phyloP scores from a whole-genome alignment of 1,284 basidiomycete genomes.

The Rhodotorula sp. region DNA sequence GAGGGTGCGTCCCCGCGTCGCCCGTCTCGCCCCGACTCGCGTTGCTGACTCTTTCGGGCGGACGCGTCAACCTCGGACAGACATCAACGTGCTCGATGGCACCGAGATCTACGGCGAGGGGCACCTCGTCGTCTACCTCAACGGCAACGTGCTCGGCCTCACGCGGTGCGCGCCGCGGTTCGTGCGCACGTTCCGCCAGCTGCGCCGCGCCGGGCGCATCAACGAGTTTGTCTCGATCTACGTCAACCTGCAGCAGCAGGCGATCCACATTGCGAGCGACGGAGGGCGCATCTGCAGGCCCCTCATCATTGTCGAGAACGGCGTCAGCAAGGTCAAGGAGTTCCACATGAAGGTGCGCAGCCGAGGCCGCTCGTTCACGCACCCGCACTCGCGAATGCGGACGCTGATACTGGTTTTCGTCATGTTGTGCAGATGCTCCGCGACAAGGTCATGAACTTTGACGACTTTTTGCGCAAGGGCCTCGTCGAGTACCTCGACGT shows the following conservation, averaged over 20 bases:
- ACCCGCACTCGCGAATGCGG: not conserved
- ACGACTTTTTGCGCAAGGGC: constrained; percentile 91
- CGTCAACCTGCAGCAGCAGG: constrained; percentile 91
- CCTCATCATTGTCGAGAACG: constrained; percentile 93
- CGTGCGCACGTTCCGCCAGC: constrained; percentile 84
- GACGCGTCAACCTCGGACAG: constrained; percentile 53
- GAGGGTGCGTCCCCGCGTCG: constrained; percentile 64
- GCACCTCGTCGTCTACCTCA: constrained; percentile 94
- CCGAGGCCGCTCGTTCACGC: constrained; percentile 4
- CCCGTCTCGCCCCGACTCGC: not conserved
- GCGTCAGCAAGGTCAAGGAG: constrained; percentile 71
- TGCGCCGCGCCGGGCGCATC: constrained; percentile 85
- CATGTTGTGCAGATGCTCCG: constrained; percentile 67
- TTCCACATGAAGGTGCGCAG: constrained; percentile 73
- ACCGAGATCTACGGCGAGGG: constrained; percentile 91
- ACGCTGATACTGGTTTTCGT: not conserved
- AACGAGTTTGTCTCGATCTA: constrained; percentile 98
- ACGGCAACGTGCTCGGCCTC: constrained; percentile 92
- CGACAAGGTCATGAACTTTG: constrained; percentile 76
- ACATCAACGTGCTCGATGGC: constrained; percentile 89
- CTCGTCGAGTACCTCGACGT: constrained; percentile 99
- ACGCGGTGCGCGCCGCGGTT: constrained; percentile 85
- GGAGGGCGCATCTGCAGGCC: constrained; percentile 98
- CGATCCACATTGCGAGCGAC: constrained; percentile 96
- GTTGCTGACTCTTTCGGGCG: not conserved